Conservation (phyloP, 2,329 filamentous ascomycete genomes). For the Helicocarpus griseus region DNA sequence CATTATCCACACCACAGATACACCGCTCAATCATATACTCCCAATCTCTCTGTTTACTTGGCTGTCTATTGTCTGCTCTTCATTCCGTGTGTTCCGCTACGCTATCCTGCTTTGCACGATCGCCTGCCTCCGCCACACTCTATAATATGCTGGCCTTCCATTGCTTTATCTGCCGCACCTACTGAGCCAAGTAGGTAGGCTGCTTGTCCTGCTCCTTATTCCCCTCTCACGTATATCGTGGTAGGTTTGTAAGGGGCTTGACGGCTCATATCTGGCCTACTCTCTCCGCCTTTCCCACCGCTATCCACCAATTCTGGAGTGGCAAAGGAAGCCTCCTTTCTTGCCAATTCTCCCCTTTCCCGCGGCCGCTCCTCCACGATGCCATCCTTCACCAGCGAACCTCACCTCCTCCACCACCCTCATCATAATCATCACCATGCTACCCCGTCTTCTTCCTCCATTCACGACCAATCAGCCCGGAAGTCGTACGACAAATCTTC, state of each 20-base stretch:
- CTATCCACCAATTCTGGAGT: background rate
- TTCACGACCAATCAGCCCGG: conserved; percentile 31
- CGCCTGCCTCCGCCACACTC: no score
- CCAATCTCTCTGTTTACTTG: no score
- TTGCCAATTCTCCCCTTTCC: background rate
- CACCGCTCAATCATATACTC: no score
- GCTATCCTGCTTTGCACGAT: background rate
- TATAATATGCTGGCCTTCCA: background rate
- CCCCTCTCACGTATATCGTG: background rate
- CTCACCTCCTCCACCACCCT: conserved; percentile 24
- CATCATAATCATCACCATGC: conserved; percentile 24
- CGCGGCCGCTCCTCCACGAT: conserved; percentile 15
- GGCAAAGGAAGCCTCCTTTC: background rate
- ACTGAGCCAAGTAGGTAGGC: background rate
- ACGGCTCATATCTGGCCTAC: background rate
- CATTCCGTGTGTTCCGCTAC: background rate
- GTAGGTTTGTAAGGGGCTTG: background rate
- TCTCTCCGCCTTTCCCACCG: background rate
- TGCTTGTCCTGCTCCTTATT: background rate
- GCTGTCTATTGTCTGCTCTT: background rate
- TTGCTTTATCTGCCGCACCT: background rate
- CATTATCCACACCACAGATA: background rate
- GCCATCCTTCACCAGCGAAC: conserved; percentile 31
- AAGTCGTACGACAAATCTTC: conserved; percentile 37
- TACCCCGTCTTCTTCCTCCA: conserved; percentile 25